Evolutionary conservation across 306 rosid genomes (phyloP), one percentile per base, ranked within the genome.

Genomic region (Geum urbanum): DNA sequence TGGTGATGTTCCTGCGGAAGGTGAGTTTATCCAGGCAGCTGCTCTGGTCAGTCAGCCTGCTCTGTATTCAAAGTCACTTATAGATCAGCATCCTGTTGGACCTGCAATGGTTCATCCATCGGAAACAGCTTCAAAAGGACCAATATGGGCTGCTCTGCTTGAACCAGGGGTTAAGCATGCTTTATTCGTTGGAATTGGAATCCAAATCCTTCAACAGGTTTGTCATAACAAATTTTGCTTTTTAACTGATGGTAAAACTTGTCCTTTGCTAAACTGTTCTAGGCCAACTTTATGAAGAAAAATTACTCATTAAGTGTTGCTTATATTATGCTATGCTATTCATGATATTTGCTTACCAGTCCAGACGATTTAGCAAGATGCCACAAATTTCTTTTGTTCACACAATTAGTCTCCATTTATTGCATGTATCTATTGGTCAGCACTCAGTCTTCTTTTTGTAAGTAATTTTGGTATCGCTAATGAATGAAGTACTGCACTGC

Each of bases 1-100:
- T 10, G 83, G 44, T 48, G 95, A 82, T 75, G 72, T 77, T 51
- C 81, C 72, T 69, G 82, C 61, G 14, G 87, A 86, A 51, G 91
- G 91, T 35, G 92, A 88, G 57, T 82, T 70, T 85, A 80, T 91
- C 74, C 97, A 91, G 84, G 97, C 91, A 56, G 87, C 97, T 70
- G 97, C 91, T 59, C 80, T 91, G 77, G 97, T 91, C 12, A 91
- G 97, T 80, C 89, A 91, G 79, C 96, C 97, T 70, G 97, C 97
- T 63, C 91, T 91, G 70, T 85, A 75, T 78, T 84, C 92, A 58
- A 84, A 81, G 75, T 86, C 85, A 41, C 91, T 91, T 57, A 67
- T 79, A 56, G 91, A 74, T 68, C 86, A 76, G 82, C 88, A 68
- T 14, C 77, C 89, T 7, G 83, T 82, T 39, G 94, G 96, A 56